Conservation (phyloP, 208 protist species). For the Leishmania mexicana region DNA sequence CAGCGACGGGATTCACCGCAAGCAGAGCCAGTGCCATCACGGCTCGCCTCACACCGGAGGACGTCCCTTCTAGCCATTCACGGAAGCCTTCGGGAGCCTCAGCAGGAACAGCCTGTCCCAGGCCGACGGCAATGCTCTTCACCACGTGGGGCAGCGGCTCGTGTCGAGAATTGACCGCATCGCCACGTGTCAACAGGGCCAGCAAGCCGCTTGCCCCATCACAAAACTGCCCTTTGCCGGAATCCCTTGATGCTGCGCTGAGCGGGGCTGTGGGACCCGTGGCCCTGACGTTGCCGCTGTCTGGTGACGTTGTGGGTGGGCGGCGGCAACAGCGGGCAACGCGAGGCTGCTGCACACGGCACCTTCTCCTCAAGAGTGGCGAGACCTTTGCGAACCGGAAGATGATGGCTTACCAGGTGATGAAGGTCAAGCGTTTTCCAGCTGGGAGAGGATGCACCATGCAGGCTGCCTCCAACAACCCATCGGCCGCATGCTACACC, state of each 20-base stretch:
- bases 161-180: background rate
- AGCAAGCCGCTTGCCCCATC: background rate
- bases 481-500: background rate
- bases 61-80: background rate
- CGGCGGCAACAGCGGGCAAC: too few relatives aligned
- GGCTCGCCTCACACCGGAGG: background rate
- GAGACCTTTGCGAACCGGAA: background rate
- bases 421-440: background rate
- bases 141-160: background rate
- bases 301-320: too few relatives aligned
- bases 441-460: background rate
- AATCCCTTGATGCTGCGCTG: background rate
- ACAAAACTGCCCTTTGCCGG: background rate
- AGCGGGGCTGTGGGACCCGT: background rate
- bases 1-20: background rate
- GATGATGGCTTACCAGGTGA: background rate
- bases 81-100: background rate
- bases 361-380: background rate
- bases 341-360: too few relatives aligned
- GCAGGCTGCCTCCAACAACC: background rate
- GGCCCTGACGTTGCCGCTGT: background rate
- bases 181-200: background rate
- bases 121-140: background rate
- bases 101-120: background rate
- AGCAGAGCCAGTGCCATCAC: background rate